These are phyloP conservation scores for Vickermania ingenoplastis DNA, from an alignment of 208 protist genomes.

Conservation along the genomic window DNA sequence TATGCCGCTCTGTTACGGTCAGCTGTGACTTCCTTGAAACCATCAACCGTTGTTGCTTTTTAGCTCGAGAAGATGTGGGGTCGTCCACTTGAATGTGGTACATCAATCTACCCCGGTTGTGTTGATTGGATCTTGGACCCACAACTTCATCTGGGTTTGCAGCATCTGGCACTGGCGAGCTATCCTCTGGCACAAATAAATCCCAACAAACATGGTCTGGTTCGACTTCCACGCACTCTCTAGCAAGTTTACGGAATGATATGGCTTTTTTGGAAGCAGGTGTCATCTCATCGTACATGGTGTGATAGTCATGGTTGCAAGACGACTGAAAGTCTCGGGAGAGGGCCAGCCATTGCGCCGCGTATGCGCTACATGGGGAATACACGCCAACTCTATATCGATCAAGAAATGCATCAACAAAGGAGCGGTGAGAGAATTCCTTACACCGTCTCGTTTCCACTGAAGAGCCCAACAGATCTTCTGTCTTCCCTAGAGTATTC, in stretches of 20 bases:
- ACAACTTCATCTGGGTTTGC: not conserved
- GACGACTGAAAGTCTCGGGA: constrained; percentile 42
- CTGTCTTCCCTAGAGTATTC: constrained; percentile 54
- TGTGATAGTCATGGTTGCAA: constrained; percentile 37
- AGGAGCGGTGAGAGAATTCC: constrained; percentile 26
- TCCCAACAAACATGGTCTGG: constrained; percentile 21
- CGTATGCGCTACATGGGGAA: constrained; percentile 31
- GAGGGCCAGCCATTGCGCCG: constrained; percentile 8
- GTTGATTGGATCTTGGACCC: not conserved
- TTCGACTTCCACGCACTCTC: constrained; percentile 18
- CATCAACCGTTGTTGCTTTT: not conserved
- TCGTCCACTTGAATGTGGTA: not conserved
- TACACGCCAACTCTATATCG: constrained; percentile 64
- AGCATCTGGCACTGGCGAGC: not conserved
- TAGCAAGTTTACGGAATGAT: not conserved
- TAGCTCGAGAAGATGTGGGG: not conserved
- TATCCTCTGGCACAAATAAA: constrained; percentile 10
- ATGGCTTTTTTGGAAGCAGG: constrained; percentile 1
- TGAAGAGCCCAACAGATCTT: constrained; percentile 45
- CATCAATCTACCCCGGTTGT: not conserved
- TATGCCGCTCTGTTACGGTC: not conserved
- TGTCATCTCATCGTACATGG: constrained; percentile 39
- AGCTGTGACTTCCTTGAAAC: not conserved
- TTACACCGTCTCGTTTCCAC: constrained; percentile 40
- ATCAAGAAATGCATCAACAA: constrained; percentile 35